These are phyloP conservation scores for Fomes fomentarius DNA, from an alignment of 1,284 basidiomycete genomes.

Conservation along the genomic window DNA sequence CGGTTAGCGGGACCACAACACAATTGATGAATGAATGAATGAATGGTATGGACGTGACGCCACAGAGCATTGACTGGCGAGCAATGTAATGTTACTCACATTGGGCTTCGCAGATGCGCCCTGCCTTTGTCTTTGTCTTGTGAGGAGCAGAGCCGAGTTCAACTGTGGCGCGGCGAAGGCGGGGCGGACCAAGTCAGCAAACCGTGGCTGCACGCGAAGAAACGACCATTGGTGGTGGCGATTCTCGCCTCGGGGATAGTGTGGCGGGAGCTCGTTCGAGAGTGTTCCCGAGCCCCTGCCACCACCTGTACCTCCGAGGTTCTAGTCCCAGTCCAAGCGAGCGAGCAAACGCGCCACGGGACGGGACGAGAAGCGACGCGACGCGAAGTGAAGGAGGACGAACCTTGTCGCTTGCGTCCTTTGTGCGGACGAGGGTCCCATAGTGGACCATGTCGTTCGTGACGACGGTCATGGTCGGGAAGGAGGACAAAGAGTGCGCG, in stretches of 20 bases:
- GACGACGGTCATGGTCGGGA: conserved; percentile 37
- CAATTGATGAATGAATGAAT: no score
- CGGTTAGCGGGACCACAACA: conserved; percentile 6
- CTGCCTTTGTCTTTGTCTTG: conserved; percentile 31
- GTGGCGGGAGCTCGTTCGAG: neutral
- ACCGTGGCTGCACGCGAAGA: neutral
- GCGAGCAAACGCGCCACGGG: neutral
- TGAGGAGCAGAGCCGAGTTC: conserved; percentile 30
- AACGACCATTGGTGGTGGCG: neutral
- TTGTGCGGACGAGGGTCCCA: conserved; percentile 30
- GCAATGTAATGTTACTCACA: no score
- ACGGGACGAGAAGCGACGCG: neutral
- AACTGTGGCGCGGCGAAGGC: conserved; percentile 20
- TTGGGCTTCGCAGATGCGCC: conserved; percentile 18
- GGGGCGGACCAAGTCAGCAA: neutral
- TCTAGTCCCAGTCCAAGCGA: neutral
- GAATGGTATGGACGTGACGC: conserved; percentile 8
- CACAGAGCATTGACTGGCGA: no score
- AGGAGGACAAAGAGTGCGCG: conserved; percentile 36
- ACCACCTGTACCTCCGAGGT: no score
- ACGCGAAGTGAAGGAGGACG: conserved; percentile 1
- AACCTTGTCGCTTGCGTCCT: conserved; percentile 35
- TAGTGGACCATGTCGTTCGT: conserved; percentile 38
- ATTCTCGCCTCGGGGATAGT: neutral
- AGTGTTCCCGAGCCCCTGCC: neutral